Base-by-base conservation (phyloP, 495 filamentous ascomycete genomes). In the Hypoxylon trugodes region DNA sequence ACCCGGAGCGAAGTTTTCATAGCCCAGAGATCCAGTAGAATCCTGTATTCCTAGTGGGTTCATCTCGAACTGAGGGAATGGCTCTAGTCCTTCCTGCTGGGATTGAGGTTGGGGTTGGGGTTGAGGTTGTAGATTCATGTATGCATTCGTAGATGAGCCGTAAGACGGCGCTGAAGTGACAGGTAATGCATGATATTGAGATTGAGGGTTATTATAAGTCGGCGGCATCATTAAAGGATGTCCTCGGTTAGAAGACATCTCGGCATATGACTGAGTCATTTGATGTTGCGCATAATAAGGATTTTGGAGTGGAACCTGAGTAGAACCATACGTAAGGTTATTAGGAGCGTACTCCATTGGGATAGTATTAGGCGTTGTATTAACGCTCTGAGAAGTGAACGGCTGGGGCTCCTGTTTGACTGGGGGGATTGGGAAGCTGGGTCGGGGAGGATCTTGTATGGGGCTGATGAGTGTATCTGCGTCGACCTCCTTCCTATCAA, bases 391-490 rank as follows among this genome's bases (percentile, higher is more conserved):
- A 24, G 65, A 46, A 9, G 38, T 65, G 40, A 66, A 46, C 21
- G 37, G 26, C 5, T 68, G 66, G 21, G 57, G 66, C 35, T 82
- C 77, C 30, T 60, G 57, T 64, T 71, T 76, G 49, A 65, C 64
- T 18, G 72, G 61, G 66, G 72, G 73, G 13, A 67, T 51, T n/a
- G 71, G 72, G 56, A 77, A 80, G 5, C 54, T 60, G 12, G 77
- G 74, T 2, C 73, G 78, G 4, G 78, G 77, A 0, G 75, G 81
- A 18, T 83, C 81, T 55, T 88, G 84, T 36, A 87, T 80, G 9
- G 85, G 85, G 64, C 85, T 87, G 74, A 88, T 87, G 63, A 86
- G 81, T 22, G 83, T 87, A 58, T 87, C 80, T 13, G 81, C 77
- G 18, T 84, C 81, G 19, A 88, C 80, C 22, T 82, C 78, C 56